Base-by-base conservation (phyloP, 441 rosid species). In the Mallotus repandus region DNA sequence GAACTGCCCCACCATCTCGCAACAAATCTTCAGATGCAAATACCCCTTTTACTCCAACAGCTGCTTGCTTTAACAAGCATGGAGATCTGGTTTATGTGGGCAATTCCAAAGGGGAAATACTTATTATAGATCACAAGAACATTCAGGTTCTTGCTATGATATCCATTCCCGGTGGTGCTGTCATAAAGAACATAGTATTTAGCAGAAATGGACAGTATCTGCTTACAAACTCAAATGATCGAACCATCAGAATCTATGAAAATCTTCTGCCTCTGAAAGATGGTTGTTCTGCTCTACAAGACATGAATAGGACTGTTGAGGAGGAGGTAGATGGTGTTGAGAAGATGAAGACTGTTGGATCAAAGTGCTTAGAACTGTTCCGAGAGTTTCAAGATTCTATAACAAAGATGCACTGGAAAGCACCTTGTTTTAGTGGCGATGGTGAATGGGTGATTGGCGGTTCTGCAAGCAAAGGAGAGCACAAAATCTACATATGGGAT, bases 401-500 rank as follows among this genome's bases (percentile, higher is more conserved):
- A 74, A 96, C 97, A 54, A 96, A 86, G 85, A 84, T 91, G 87
- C 99, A 91, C 67, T 96, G 99, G 99, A 96, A 93, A 85, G 98
- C 97, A 16, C 98, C 99, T 68, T 89, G 97, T 81, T 96, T 96
- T 80, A 96, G 99, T 73, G 98, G 99, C 72, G 98, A 96, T 77
- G 97, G 96, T 78, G 98, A 96, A 81, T 96, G 99, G 99, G 96
- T 96, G 0, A 87, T 96, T 32, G 95, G 94, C 19, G 98, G 96
- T 68, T 93, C 97, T 76, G 98, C 98, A 18, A 89, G 95, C 84
- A 96, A 92, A 86, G 99, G 98, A 70, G 99, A 96, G 76, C 99
- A 96, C 84, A 96, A 91, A 85, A 90, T 96, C 76, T 96, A 96
- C 82, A 93, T 93, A 82, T 96, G 99, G 99, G 97, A 96, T 76